A percentile compares a stretch with the other conserved stretches of the same genome.
These are phyloP conservation scores for Macadamia tetraphylla DNA, from an alignment of 164 flowering plant genomes.

Conservation along the genomic window DNA sequence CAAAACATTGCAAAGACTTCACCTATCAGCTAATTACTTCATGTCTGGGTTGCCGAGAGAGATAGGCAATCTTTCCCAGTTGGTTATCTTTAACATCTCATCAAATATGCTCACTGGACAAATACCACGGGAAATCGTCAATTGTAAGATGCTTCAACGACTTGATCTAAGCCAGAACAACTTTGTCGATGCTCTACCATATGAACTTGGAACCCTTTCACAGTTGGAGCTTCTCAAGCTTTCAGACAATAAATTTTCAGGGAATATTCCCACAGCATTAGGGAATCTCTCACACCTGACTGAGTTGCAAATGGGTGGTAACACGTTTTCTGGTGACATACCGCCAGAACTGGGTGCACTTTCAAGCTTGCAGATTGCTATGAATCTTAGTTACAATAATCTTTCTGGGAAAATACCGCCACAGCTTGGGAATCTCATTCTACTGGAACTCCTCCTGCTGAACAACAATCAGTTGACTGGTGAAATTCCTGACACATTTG, in stretches of 20 bases:
- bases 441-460: constrained; percentile 63
- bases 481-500: constrained; percentile 66
- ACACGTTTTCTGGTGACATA: constrained; percentile 66
- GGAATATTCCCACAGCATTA: constrained; percentile 55
- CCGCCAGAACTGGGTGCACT: constrained; percentile 72
- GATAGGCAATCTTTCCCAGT: constrained; percentile 56
- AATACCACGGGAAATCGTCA: constrained; percentile 56
- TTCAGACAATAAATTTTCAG: constrained; percentile 75
- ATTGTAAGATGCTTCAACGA: constrained; percentile 80
- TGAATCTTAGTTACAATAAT: constrained; percentile 83
- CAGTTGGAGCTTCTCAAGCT: constrained; percentile 78
- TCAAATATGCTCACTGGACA: constrained; percentile 62
- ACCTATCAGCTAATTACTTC: constrained; percentile 64
- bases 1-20: constrained; percentile 66
- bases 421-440: constrained; percentile 66
- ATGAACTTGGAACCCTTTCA: constrained; percentile 59
- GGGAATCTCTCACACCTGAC: constrained; percentile 78
- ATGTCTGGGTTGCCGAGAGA: constrained; percentile 64
- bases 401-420: constrained; percentile 72
- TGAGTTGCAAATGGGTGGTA: constrained; percentile 86
- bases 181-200: constrained; percentile 52
- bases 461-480: constrained; percentile 83
- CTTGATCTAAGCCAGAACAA: constrained; percentile 80
- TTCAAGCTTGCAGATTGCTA: constrained; percentile 77
- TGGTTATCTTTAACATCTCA: constrained; percentile 86